Conservation (phyloP, 2,329 filamentous ascomycete species). For the Talaromyces sp. region DNA sequence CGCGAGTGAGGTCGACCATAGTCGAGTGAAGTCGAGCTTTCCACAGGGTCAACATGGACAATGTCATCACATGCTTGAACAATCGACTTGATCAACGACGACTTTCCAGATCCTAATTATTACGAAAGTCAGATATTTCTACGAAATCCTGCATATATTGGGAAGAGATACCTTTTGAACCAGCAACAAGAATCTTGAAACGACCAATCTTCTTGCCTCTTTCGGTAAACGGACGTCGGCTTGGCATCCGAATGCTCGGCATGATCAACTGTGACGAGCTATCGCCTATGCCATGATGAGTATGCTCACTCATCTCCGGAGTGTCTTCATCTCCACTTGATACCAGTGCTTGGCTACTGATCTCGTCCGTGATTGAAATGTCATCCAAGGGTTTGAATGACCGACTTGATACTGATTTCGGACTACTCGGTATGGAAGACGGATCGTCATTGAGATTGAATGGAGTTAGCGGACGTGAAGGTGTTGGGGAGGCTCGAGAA, state of each 20-base stretch:
- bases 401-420: slow-evolving; percentile 57
- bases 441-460: slow-evolving; percentile 44
- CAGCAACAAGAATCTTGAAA: slow-evolving; percentile 83
- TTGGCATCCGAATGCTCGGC: slow-evolving; percentile 91
- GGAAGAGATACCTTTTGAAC: slow-evolving; percentile 61
- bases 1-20: neutral
- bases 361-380: slow-evolving; percentile 53
- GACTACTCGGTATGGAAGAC: slow-evolving; percentile 55
- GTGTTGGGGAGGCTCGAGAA: slow-evolving; percentile 23
- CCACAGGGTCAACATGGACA: slow-evolving; percentile 76
- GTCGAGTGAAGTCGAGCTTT: slow-evolving; percentile 14
- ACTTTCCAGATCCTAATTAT: slow-evolving; percentile 72
- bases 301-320: slow-evolving; percentile 20
- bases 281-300: slow-evolving; percentile 21
- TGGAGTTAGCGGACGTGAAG: slow-evolving; percentile 42
- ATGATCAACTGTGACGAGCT: slow-evolving; percentile 79
- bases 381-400: slow-evolving; percentile 59
- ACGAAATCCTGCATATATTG: neutral
- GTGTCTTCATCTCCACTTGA: slow-evolving; percentile 53
- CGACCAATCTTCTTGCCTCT: slow-evolving; percentile 77
- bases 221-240: slow-evolving; percentile 83
- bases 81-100: slow-evolving; percentile 82
- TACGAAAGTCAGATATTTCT: neutral
- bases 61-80: slow-evolving; percentile 86
- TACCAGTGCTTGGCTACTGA: slow-evolving; percentile 52